Conservation (phyloP, 148 eudicot genomes). For the Chenopodium quinoa region DNA sequence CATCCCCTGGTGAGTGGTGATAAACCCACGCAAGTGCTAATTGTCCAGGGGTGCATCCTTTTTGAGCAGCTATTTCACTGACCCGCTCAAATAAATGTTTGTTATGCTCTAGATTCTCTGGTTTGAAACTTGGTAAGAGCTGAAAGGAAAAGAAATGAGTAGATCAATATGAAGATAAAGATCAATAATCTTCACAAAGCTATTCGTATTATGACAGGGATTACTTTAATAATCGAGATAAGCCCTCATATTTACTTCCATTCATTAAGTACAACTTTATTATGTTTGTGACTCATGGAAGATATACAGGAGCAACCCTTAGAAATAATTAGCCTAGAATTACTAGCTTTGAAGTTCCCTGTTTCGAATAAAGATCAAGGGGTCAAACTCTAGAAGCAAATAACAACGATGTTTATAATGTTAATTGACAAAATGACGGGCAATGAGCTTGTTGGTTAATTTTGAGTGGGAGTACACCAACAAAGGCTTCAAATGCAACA, state of each 20-base stretch:
- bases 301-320: no score
- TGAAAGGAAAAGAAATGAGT: not conserved
- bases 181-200: not conserved
- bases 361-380: not conserved
- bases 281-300: not conserved
- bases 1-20: constrained; percentile 33
- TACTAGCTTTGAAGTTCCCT: not conserved
- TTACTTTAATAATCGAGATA: no score
- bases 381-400: no score
- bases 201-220: not conserved
- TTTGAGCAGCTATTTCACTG: constrained; percentile 32
- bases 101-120: constrained; percentile 45
- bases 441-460: not conserved
- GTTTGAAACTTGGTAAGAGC: constrained; percentile 38
- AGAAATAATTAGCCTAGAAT: not conserved
- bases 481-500: not conserved
- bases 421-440: not conserved
- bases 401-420: not conserved
- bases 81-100: constrained; percentile 37
- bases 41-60: constrained; percentile 45
- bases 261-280: not conserved
- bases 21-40: constrained; percentile 50
- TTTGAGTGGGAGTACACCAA: not conserved
- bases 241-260: not conserved
- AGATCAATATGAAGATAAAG: not conserved